These are phyloP conservation scores for Mycena pura DNA, from an alignment of 768 basidiomycete species.

Conservation along the genomic window DNA sequence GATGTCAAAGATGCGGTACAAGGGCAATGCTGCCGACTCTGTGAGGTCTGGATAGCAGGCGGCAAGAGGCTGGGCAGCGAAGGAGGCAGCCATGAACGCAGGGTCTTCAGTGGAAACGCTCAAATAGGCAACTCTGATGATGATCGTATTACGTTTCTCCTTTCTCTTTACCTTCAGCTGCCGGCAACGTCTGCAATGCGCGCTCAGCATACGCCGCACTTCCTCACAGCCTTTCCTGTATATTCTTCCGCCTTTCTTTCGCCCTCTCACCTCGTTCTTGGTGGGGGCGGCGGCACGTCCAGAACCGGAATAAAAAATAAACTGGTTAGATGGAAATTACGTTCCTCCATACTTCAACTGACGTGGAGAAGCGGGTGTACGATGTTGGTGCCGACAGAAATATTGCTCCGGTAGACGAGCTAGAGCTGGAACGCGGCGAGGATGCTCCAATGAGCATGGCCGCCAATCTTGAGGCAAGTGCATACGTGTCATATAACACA, in stretches of 20 bases:
- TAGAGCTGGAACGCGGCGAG: slow-evolving; percentile 79
- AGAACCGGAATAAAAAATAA: slow-evolving; percentile 94
- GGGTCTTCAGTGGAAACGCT: not conserved
- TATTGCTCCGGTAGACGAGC: slow-evolving; percentile 67
- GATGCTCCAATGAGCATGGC: slow-evolving; percentile 99
- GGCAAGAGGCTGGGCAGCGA: not conserved
- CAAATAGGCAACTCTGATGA: not conserved
- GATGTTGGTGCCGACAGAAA: slow-evolving; percentile 58
- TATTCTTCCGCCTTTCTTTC: slow-evolving; percentile 85
- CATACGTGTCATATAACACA: not conserved
- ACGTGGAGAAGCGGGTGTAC: slow-evolving; percentile 66
- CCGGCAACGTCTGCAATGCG: slow-evolving; percentile 62
- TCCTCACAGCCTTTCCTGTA: slow-evolving; percentile 85
- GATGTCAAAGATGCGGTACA: slow-evolving; percentile 3
- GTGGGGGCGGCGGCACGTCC: slow-evolving; percentile 89
- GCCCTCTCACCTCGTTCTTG: slow-evolving; percentile 75
- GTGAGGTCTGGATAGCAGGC: slow-evolving; percentile 22
- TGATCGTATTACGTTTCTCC: not conserved
- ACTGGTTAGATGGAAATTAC: slow-evolving; percentile 60
- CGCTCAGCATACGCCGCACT: slow-evolving; percentile 76
- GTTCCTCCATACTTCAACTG: not conserved
- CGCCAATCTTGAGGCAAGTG: slow-evolving; percentile 60
- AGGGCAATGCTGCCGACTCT: not conserved
- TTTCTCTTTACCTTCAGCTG: not conserved
- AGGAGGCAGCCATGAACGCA: not conserved